Percentiles rank a stretch among this genome's conserved stretches.
These are phyloP conservation scores for Penicillium macrosclerotiorum DNA, from an alignment of 495 filamentous ascomycete genomes.

Conservation along the genomic window DNA sequence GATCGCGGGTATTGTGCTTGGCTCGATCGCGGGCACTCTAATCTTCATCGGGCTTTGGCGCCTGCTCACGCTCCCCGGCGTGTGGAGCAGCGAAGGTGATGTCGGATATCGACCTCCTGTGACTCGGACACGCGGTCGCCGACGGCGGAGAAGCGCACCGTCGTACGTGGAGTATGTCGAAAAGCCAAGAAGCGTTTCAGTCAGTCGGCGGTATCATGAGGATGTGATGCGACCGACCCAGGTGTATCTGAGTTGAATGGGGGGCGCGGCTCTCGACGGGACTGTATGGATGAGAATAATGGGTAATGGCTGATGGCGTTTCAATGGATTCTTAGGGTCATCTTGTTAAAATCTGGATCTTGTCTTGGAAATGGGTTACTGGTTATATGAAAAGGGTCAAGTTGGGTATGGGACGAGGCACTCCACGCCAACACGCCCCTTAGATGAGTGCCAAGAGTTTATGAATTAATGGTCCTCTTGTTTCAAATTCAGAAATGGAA, in stretches of 20 bases:
- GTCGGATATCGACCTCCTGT: slow-evolving; percentile 23
- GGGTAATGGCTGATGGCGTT: not conserved
- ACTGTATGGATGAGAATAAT: not conserved
- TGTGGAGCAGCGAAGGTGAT: slow-evolving; percentile 25
- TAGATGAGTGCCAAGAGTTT: too few relatives aligned
- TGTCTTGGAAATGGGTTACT: too few relatives aligned
- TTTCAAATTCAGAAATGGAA: too few relatives aligned
- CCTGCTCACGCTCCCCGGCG: slow-evolving; percentile 23
- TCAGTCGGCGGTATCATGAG: slow-evolving; percentile 20
- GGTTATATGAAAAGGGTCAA: too few relatives aligned
- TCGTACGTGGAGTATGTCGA: slow-evolving; percentile 35
- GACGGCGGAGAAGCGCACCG: slow-evolving; percentile 21
- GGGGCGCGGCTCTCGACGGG: not conserved
- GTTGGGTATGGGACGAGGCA: too few relatives aligned
- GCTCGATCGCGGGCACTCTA: slow-evolving; percentile 54
- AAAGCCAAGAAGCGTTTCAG: slow-evolving; percentile 28
- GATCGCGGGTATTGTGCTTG: slow-evolving; percentile 61
- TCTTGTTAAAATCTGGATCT: too few relatives aligned
- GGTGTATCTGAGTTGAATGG: slow-evolving; percentile 30
- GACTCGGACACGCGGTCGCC: slow-evolving; percentile 11
- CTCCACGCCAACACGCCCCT: too few relatives aligned
- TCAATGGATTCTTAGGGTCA: too few relatives aligned
- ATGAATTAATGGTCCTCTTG: too few relatives aligned
- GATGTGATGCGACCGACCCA: slow-evolving; percentile 34
- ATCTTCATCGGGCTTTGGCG: slow-evolving; percentile 53